A percentile compares a stretch with the other conserved stretches of the same genome.
phyloP scores from a whole-genome alignment of 805 yeast genomes.

The Wickerhamiella bombiphila region DNA sequence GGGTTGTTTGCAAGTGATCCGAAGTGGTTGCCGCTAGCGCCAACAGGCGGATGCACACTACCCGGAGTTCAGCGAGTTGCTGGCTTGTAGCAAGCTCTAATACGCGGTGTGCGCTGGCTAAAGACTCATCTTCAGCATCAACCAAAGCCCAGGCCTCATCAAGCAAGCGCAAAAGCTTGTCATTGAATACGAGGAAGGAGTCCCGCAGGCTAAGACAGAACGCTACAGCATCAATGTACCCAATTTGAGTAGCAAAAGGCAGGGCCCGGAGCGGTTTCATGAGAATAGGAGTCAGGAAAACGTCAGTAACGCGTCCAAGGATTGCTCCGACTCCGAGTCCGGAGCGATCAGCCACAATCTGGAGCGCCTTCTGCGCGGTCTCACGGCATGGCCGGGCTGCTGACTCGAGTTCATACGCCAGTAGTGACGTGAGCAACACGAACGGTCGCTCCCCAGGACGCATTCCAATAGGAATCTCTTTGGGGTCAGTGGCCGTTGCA shows the following conservation, averaged over 20 bases:
- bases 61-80: conserved; percentile 73
- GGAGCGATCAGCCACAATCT: conserved; percentile 54
- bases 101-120: conserved; percentile 74
- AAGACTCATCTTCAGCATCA: conserved; percentile 94
- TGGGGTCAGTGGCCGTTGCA: conserved; percentile 49
- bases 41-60: conserved; percentile 73
- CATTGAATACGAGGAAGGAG: conserved; percentile 72
- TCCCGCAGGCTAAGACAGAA: conserved; percentile 72
- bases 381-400: conserved; percentile 71
- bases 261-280: conserved; percentile 93
- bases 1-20: conserved; percentile 60
- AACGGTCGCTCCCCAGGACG: conserved; percentile 59
- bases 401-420: conserved; percentile 85
- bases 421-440: conserved; percentile 69
- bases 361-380: conserved; percentile 60
- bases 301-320: conserved; percentile 68
- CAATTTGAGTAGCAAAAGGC: conserved; percentile 98
- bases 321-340: conserved; percentile 55
- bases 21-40: conserved; percentile 67
- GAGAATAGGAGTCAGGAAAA: conserved; percentile 81
- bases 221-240: conserved; percentile 93
- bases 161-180: conserved; percentile 70
- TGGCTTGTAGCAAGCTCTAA: conserved; percentile 79
- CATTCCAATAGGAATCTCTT: too few species aligned
- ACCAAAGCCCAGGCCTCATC: conserved; percentile 87